A percentile compares a stretch with the other conserved stretches of the same genome.
Evolutionary conservation across 768 basidiomycete genomes (phyloP).

Genomic region (Mycena albidolilacea): DNA sequence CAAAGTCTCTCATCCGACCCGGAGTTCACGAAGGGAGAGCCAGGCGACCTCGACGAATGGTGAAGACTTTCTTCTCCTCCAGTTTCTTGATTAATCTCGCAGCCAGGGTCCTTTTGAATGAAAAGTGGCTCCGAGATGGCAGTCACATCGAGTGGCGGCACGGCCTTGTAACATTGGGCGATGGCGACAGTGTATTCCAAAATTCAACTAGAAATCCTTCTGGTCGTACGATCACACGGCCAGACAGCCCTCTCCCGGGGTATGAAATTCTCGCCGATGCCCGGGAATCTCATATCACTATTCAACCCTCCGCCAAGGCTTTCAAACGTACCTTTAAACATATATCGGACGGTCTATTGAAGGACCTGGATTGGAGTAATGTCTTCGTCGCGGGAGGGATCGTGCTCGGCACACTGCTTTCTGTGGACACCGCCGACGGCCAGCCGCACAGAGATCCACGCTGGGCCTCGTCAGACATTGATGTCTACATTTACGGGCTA

Average conservation of each 20-base stretch:
- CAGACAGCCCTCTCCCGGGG: neutral
- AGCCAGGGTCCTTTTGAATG: constrained; percentile 24
- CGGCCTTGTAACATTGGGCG: constrained; percentile 19
- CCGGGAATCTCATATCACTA: constrained; percentile 5
- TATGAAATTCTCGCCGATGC: constrained; percentile 4
- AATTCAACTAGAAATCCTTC: neutral
- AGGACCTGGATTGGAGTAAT: constrained; percentile 1
- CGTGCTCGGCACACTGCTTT: constrained; percentile 5
- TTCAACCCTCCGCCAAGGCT: constrained; percentile 18
- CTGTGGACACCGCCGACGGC: neutral
- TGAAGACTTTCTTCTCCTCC: neutral
- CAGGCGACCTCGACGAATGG: too few relatives aligned
- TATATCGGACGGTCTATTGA: constrained; percentile 20
- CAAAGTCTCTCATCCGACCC: neutral
- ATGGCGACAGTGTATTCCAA: constrained; percentile 11
- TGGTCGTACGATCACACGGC: constrained; percentile 8
- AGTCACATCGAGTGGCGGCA: neutral
- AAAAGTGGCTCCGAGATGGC: constrained; percentile 17
- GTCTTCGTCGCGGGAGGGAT: neutral
- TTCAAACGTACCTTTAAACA: constrained; percentile 14
- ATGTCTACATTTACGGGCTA: constrained; percentile 18
- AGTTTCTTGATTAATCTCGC: neutral
- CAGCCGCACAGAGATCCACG: neutral
- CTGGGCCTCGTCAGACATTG: constrained; percentile 26
- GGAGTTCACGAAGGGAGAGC: neutral